Evolutionary conservation across 2,329 filamentous ascomycete genomes (phyloP).

Genomic region (Colletotrichum sp.): DNA sequence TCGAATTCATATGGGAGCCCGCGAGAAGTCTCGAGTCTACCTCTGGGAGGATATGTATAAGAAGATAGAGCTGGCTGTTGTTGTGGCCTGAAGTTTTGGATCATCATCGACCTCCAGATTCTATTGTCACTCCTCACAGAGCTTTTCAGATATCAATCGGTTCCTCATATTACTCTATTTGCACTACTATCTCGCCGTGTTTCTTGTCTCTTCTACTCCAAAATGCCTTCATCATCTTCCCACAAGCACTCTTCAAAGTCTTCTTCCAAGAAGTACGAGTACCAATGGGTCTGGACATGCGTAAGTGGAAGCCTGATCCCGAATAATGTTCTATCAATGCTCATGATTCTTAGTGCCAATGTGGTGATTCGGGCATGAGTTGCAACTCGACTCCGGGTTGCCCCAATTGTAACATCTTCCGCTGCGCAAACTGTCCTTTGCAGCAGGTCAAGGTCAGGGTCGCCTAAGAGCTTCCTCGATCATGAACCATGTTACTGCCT

Average conservation of each 20-base stretch:
- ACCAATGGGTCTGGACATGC: slow-evolving; percentile 8
- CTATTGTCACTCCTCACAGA: background rate
- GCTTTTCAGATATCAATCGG: background rate
- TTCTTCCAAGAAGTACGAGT: background rate
- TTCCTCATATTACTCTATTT: background rate
- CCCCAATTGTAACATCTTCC: background rate
- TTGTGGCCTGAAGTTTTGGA: too few species aligned
- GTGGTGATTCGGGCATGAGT: slow-evolving; percentile 13
- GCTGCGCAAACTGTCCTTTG: background rate
- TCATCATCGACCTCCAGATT: too few species aligned
- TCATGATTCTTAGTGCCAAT: slow-evolving; percentile 2
- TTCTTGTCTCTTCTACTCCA: background rate
- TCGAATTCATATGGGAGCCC: background rate
- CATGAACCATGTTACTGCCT: background rate
- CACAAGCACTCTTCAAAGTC: background rate
- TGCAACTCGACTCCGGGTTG: background rate
- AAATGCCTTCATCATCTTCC: background rate
- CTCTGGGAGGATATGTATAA: too few species aligned
- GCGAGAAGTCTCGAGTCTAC: background rate
- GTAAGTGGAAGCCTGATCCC: background rate
- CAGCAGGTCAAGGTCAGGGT: background rate
- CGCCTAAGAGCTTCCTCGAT: background rate
- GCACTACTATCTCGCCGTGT: background rate
- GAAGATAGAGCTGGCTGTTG: too few species aligned
- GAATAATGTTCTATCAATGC: background rate